Conservation (phyloP, 1,284 basidiomycete genomes). For the Papiliotrema laurentii region DNA sequence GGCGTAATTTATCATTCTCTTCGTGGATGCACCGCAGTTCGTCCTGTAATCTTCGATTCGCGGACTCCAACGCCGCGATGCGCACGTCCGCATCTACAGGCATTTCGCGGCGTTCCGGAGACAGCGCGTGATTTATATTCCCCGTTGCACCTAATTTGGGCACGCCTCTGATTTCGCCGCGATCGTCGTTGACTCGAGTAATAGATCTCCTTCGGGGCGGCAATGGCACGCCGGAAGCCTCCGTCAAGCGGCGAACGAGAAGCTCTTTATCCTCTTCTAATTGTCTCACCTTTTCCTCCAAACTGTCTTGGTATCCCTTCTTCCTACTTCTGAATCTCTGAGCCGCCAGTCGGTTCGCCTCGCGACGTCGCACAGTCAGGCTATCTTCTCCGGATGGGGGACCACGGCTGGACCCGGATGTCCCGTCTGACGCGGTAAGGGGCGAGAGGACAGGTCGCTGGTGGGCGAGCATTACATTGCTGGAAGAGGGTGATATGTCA, state of each 20-base stretch:
- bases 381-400: slow-evolving; percentile 17
- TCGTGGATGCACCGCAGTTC: slow-evolving; percentile 23
- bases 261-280: slow-evolving; percentile 34
- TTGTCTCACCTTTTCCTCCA: slow-evolving; percentile 34
- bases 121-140: not conserved
- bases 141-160: not conserved
- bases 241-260: slow-evolving; percentile 21
- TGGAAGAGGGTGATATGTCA: not conserved
- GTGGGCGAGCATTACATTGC: not conserved
- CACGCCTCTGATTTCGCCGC: not conserved
- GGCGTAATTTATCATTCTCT: slow-evolving; percentile 24
- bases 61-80: slow-evolving; percentile 29
- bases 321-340: slow-evolving; percentile 43
- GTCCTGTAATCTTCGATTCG: slow-evolving; percentile 33
- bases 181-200: no score
- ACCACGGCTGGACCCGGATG: not conserved
- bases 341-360: slow-evolving; percentile 42
- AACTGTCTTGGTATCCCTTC: slow-evolving; percentile 42
- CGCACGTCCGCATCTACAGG: slow-evolving; percentile 23
- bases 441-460: not conserved
- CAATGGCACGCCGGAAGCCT: slow-evolving; percentile 1
- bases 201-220: not conserved
- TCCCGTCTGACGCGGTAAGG: not conserved
- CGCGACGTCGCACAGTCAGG: slow-evolving; percentile 30
- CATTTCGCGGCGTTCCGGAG: slow-evolving; percentile 12